Base-by-base conservation (phyloP, 768 basidiomycete species). In the Rhizopogon salebrosus region DNA sequence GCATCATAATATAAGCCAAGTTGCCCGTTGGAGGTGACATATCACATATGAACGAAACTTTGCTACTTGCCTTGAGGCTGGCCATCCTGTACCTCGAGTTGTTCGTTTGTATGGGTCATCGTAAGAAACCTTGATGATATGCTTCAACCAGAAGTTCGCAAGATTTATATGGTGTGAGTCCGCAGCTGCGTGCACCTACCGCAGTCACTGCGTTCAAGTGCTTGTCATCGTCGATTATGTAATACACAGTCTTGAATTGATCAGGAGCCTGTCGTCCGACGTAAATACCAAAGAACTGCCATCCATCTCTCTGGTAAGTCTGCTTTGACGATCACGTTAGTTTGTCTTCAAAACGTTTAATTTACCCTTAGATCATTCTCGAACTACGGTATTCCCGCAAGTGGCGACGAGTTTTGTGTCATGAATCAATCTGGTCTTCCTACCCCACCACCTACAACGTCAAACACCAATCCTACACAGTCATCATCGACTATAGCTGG, bases 361-460 rank as follows among this genome's bases (percentile, higher is more conserved):
- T 13, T 11, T 1, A 11, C 31, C 31, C 10, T 34, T 34, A 31
- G 31, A 31, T 31, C 31, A 27, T 27, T n/a, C n/a, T n/a, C n/a
- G n/a, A n/a, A n/a, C 27, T 5, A 27, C 5, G 5, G 27, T 8
- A 27, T 27, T 34, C 31, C 13, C 31, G 20, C 31, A 46, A n/a
- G 45, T 31, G 20, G 14, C 22, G 43, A 16, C 10, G n/a, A 46
- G 20, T 46, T 52, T n/a, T 10, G 41, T 13, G 34, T 11, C 55
- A 68, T 68, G 66, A 70, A 51, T 39, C 55, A 70, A 52, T 52
- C 54, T 14, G 61, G 52, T 56, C 59, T 57, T 42, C 62, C 67
- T 31, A 60, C 62, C 13, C 60, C 68, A 36, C 54, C 54, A 24
- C 66, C 54, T 23, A 52, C 59, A 13, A 60, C 58, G 37, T 45